These are phyloP conservation scores for Mycena galericulata DNA, from an alignment of 768 basidiomycete species.

Conservation along the genomic window DNA sequence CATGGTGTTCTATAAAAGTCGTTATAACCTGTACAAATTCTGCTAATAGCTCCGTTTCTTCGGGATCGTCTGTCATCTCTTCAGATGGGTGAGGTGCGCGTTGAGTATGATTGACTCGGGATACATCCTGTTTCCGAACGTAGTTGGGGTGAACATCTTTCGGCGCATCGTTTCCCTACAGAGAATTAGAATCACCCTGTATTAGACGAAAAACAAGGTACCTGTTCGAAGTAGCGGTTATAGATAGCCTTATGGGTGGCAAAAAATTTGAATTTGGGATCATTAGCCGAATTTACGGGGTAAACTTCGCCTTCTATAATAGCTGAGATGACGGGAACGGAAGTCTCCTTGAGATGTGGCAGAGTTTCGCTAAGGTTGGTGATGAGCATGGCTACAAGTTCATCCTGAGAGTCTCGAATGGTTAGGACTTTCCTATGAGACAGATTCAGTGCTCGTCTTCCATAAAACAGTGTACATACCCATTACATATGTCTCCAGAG, in stretches of 20 bases:
- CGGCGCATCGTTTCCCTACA: background rate
- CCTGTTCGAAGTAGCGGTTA: background rate
- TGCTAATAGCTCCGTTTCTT: background rate
- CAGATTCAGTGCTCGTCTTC: background rate
- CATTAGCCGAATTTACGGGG: background rate
- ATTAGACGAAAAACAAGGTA: background rate
- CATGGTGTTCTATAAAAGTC: background rate
- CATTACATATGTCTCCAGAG: background rate
- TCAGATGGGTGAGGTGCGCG: background rate
- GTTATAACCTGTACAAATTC: background rate
- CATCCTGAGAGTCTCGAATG: background rate
- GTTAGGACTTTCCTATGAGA: constrained; percentile 11
- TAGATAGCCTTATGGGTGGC: background rate
- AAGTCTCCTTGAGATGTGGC: background rate
- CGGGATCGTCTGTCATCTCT: background rate
- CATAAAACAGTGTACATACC: background rate
- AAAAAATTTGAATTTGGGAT: background rate
- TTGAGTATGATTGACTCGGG: background rate
- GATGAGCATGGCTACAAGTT: background rate
- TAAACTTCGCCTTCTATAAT: constrained; percentile 1
- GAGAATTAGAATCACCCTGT: background rate
- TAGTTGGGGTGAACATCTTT: background rate
- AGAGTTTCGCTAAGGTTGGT: background rate
- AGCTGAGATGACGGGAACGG: background rate
- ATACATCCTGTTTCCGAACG: background rate